Conservation (phyloP, 2,329 filamentous ascomycete species). For the Akanthomyces muscarius region DNA sequence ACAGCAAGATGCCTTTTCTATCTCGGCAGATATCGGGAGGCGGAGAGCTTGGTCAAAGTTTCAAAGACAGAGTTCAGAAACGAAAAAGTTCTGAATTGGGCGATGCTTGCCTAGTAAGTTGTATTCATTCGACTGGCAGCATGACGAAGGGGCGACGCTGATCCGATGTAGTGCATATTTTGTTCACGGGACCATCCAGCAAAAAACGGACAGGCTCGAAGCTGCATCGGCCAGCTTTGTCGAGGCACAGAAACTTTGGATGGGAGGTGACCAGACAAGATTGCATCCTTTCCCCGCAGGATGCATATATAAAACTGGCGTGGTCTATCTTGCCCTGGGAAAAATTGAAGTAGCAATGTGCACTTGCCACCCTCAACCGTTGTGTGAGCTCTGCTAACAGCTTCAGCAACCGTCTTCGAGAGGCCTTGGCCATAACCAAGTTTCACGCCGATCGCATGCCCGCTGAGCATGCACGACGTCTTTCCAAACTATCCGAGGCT, state of each 20-base stretch:
- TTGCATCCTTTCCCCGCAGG: not conserved
- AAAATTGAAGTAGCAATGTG: not conserved
- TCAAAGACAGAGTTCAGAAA: not conserved
- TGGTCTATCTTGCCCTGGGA: not conserved
- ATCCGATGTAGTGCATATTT: not conserved
- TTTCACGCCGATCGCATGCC: not conserved
- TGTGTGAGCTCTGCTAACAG: not conserved
- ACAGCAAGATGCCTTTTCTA: not conserved
- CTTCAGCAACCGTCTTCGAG: not conserved
- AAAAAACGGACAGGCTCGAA: not conserved
- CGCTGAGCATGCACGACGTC: not conserved
- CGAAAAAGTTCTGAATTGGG: not conserved
- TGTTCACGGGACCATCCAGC: not conserved
- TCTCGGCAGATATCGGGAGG: not conserved
- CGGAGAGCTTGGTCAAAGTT: not conserved
- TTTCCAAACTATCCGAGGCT: conserved; percentile 2
- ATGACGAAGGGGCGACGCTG: no score
- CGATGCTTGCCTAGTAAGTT: conserved; percentile 3
- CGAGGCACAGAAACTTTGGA: not conserved
- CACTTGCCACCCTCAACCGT: no score
- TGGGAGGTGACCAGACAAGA: not conserved
- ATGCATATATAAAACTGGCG: not conserved
- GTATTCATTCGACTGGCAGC: no score
- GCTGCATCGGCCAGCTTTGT: not conserved
- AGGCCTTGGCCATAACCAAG: not conserved